Base-by-base conservation (phyloP, 2,329 filamentous ascomycete species). In the Alternaria viburni region DNA sequence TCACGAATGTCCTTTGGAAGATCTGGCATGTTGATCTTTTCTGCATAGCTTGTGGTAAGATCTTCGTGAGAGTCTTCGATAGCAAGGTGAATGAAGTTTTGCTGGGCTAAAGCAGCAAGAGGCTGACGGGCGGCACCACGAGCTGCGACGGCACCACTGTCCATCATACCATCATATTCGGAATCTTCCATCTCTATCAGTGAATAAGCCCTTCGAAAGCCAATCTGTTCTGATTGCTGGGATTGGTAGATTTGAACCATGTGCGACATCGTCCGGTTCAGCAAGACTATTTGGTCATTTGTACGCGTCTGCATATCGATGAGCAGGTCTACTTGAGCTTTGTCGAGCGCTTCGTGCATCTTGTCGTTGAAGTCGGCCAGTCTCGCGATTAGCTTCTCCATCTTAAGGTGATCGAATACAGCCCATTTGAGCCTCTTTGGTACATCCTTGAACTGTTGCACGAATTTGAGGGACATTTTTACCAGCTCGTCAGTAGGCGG, bases 291-390 rank as follows among this genome's bases (percentile, higher is more conserved):
- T 49, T 79, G 75, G 52, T 78, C 77, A 25, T 79, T 70, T 1
- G 78, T 79, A 13, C 76, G 72, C 2, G 64, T 73, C 41, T 80
- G 78, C 63, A 76, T 73, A 26, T 69, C 61, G 5, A 71, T 46
- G 2, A 80, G 71, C 9, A 60, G 67, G 11, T 77, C 66, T 21
- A 77, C 65, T 32, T 80, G 77, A 6, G 66, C 63, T 6, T 67
- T 58, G 36, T 74, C 77, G 23, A 81, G 71, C 43, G 79, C 72
- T 13, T 77, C 75, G 5, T 73, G 66, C 70, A 81, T 74, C 57
- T 76, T 79, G 63, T 79, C 72, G 57, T 81, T 81, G 59, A 78
- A 75, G 7, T 70, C 62, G 12, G 68, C 69, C 46, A 81, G 61
- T 25, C 78, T 77, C 7, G 69, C 62, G 19, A 81, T 69, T 26